Evolutionary conservation across 148 eudicot genomes (phyloP).

Genomic region (Beta vulgaris): DNA sequence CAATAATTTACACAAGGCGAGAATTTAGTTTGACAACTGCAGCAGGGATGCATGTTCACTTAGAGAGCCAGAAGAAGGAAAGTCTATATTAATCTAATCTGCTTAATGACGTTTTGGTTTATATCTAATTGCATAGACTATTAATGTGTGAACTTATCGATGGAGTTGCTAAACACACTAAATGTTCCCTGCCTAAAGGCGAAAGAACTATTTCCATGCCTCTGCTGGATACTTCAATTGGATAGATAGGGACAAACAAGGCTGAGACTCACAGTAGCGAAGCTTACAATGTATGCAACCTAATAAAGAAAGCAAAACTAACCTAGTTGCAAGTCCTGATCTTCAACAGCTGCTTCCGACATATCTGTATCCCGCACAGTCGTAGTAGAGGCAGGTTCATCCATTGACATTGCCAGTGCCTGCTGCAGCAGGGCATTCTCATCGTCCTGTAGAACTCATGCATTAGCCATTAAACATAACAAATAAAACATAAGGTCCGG

Average conservation of each 20-base stretch:
- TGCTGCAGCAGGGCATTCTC: conserved; percentile 92
- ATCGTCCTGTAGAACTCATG: conserved; percentile 62
- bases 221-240: no score
- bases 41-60: not conserved
- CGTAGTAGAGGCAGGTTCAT: conserved; percentile 68
- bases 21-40: not conserved
- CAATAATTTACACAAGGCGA: not conserved
- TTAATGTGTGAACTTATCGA: no score
- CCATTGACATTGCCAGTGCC: conserved; percentile 99
- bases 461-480: not conserved
- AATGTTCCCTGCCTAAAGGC: not conserved
- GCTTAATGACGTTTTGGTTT: no score
- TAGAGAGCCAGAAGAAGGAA: not conserved
- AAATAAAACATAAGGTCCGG: conserved; percentile 11
- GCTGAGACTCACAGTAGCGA: no score
- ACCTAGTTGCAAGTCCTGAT: conserved; percentile 90
- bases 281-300: not conserved
- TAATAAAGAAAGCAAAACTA: conserved; percentile 21
- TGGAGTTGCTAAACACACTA: not conserved
- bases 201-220: not conserved
- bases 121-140: no score
- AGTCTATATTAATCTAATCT: not conserved
- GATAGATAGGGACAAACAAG: not conserved
- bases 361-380: conserved; percentile 70
- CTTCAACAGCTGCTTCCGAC: conserved; percentile 82